Base-by-base conservation (phyloP, 257 asterid genomes). In the Linderniella brevidens region DNA sequence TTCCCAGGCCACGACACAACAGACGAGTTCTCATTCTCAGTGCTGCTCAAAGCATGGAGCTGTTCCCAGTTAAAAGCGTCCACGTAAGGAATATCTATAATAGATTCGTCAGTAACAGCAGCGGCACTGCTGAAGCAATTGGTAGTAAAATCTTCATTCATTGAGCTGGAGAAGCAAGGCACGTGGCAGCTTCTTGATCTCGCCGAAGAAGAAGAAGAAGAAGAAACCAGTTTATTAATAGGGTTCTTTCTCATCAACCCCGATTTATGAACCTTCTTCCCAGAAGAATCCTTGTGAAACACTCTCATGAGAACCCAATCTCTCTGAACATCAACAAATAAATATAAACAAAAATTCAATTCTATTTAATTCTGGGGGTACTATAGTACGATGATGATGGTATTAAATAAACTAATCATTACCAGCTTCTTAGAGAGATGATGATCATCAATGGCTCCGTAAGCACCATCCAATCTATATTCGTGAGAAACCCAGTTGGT, bases 141-240 rank as follows among this genome's bases (percentile, higher is more conserved):
- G 32, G 32, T 25, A 25, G 6, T 25, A 25, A 25, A 25, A 25
- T 25, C 32, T 2, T 25, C 32, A 25, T 25, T 25, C 32, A 2
- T 25, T 25, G 32, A 25, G 17, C 32, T 46, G 50, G 50, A 46
- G 50, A 46, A 46, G 50, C 50, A 46, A 29, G 17, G 50, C 50
- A 46, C 50, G 50, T 17, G 32, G 4, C 6, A 25, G 32, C 50
- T 9, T 19, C 32, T 11, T 18, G 17, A 11, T 13, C 13, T 5
- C 32, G 1, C 12, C 29, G 6, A 19, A 8, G 50, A 19, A 18
- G 48, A 7, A n/a, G n/a, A n/a, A n/a, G n/a, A n/a, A n/a, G 32
- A 25, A 25, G 32, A 25, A 25, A 25, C 32, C 32, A 25, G 3
- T 25, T 25, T 25, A 25, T 25, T 25, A 25, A 6, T 3, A 6